These are phyloP conservation scores for Neofusicoccum umdonicola DNA, from an alignment of 2,329 filamentous ascomycete genomes.

Conservation along the genomic window DNA sequence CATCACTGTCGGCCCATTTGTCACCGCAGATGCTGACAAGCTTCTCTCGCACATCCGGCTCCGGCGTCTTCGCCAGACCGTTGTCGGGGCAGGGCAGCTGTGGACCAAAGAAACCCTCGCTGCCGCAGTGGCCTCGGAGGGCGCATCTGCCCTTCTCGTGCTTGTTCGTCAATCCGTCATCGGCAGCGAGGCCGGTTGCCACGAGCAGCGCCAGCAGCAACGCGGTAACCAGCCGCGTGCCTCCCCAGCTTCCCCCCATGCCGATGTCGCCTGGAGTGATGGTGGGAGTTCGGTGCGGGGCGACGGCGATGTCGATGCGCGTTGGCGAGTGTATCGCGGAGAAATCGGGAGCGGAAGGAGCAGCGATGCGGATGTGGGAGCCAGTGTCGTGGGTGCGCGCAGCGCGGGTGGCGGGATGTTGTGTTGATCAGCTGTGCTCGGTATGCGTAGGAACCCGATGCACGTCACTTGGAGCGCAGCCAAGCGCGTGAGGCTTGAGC, in stretches of 20 bases:
- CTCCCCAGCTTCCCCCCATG: constrained; percentile 17
- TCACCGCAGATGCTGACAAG: constrained; percentile 82
- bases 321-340: not conserved
- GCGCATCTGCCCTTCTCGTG: constrained; percentile 89
- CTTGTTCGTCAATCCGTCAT: constrained; percentile 44
- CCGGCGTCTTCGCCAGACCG: constrained; percentile 71
- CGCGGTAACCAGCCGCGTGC: constrained; percentile 15
- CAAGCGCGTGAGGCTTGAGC: constrained; percentile 1
- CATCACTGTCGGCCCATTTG: constrained; percentile 78
- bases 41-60: constrained; percentile 68
- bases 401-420: constrained; percentile 5
- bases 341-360: not conserved
- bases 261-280: not conserved
- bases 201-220: constrained; percentile 11
- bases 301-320: not conserved
- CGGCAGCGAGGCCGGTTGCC: not conserved
- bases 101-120: constrained; percentile 84
- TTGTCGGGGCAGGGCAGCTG: constrained; percentile 93
- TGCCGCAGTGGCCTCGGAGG: constrained; percentile 87
- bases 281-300: not conserved
- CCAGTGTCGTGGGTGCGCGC: not conserved
- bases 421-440: constrained; percentile 13
- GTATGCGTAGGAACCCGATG: constrained; percentile 1
- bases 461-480: constrained; percentile 5
- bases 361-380: not conserved